A percentile compares a stretch with the other conserved stretches of the same genome.
These are phyloP conservation scores for Nephelium lappaceum DNA, from an alignment of 345 rosid species.

Conservation along the genomic window DNA sequence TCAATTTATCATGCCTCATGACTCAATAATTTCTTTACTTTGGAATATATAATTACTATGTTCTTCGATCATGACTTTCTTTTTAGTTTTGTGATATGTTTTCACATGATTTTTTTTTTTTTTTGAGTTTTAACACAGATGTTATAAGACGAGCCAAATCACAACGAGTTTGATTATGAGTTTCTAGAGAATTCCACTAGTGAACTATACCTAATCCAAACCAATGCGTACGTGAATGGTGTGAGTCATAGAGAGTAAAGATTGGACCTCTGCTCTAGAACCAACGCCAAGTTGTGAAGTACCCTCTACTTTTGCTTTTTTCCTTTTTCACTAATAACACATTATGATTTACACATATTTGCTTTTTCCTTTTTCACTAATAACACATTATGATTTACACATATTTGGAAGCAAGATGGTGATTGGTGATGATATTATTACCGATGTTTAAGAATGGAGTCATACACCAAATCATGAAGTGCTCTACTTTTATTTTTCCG, in stretches of 20 bases:
- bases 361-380: no score
- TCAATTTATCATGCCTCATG: background rate
- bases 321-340: background rate
- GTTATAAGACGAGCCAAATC: slow-evolving; percentile 92
- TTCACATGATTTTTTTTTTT: background rate
- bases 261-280: slow-evolving; percentile 86
- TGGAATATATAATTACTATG: background rate
- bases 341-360: no score
- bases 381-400: no score
- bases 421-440: no score
- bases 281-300: slow-evolving; percentile 83
- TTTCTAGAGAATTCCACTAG: slow-evolving; percentile 92
- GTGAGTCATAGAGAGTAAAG: slow-evolving; percentile 95
- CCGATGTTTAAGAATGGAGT: no score
- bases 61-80: background rate
- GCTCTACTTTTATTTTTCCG: no score
- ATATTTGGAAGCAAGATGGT: no score
- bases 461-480: no score
- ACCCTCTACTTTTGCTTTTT: background rate
- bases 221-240: slow-evolving; percentile 88
- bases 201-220: slow-evolving; percentile 87
- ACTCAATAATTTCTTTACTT: slow-evolving; percentile 1
- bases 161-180: slow-evolving; percentile 96
- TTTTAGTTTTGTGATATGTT: background rate
- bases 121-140: slow-evolving; percentile 54